phyloP scores from a whole-genome alignment of 1,139 yeast species.

The Kurtzmaniella quercitrusa region DNA sequence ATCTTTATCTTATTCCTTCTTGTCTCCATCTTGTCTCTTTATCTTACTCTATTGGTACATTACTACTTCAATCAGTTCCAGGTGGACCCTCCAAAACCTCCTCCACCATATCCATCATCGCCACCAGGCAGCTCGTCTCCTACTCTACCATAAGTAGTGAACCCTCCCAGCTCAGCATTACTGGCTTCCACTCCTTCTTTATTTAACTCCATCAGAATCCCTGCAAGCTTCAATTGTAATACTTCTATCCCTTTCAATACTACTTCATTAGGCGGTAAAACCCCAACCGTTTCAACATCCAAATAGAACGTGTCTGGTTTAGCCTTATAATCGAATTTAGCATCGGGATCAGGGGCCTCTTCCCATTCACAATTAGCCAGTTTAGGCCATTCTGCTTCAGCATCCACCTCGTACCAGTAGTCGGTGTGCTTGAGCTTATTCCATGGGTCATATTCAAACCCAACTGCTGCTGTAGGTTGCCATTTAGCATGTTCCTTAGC shows the following conservation, averaged over 20 bases:
- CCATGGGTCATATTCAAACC: conserved; percentile 99
- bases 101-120: conserved; percentile 43
- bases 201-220: conserved; percentile 77
- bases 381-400: conserved; percentile 89
- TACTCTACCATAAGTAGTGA: conserved; percentile 49
- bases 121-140: conserved; percentile 36
- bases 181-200: conserved; percentile 51
- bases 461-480: conserved; percentile 97
- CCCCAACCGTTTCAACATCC: conserved; percentile 91
- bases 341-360: conserved; percentile 89
- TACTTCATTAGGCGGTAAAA: conserved; percentile 84
- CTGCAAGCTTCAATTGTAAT: conserved; percentile 86
- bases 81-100: conserved; percentile 40
- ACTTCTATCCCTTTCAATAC: conserved; percentile 79
- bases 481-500: conserved; percentile 98
- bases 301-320: conserved; percentile 77
- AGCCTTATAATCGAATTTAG: conserved; percentile 80
- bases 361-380: conserved; percentile 91
- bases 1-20: neutral
- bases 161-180: conserved; percentile 36
- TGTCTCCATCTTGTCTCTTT: neutral
- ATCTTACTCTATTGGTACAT: neutral
- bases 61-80: conserved; percentile 5
- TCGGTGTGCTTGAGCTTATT: conserved; percentile 94
- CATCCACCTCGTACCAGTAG: conserved; percentile 91